Percentiles rank a stretch among this genome's conserved stretches.
Conservation (phyloP, 2,329 filamentous ascomycete species). For the Colletotrichum musicola region DNA sequence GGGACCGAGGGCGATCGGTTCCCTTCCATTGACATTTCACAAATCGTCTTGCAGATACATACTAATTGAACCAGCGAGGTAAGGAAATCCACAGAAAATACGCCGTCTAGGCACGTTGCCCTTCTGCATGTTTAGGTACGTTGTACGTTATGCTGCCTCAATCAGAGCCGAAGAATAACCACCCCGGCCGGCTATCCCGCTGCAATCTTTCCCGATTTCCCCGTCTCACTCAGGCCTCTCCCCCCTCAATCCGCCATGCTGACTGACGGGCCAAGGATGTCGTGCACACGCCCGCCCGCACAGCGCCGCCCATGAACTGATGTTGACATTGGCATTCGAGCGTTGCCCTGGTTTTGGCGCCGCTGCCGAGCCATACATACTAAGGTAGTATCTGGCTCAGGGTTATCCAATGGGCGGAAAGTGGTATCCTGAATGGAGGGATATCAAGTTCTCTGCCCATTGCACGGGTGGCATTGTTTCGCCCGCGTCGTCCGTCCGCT, state of each 20-base stretch:
- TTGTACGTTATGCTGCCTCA: not conserved
- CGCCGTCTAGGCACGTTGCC: conserved; percentile 5
- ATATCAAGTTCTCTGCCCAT: not conserved
- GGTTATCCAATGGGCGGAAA: not conserved
- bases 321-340: too few relatives aligned
- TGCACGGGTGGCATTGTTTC: not conserved
- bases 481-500: too few relatives aligned
- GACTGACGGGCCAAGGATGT: not conserved
- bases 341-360: too few relatives aligned
- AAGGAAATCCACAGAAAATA: not conserved
- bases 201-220: not conserved
- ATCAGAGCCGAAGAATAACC: too few relatives aligned
- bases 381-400: too few relatives aligned
- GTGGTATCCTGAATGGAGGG: not conserved
- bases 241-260: not conserved
- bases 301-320: too few relatives aligned
- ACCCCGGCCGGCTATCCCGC: too few relatives aligned
- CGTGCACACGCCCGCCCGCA: too few relatives aligned
- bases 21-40: not conserved
- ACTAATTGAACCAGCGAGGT: not conserved
- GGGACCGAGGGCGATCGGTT: too few relatives aligned
- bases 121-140: not conserved
- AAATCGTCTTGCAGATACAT: not conserved
- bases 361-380: too few relatives aligned
- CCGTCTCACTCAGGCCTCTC: conserved; percentile 4